These are phyloP conservation scores for Pisolithus marmoratus DNA, from an alignment of 768 basidiomycete genomes.

Conservation along the genomic window DNA sequence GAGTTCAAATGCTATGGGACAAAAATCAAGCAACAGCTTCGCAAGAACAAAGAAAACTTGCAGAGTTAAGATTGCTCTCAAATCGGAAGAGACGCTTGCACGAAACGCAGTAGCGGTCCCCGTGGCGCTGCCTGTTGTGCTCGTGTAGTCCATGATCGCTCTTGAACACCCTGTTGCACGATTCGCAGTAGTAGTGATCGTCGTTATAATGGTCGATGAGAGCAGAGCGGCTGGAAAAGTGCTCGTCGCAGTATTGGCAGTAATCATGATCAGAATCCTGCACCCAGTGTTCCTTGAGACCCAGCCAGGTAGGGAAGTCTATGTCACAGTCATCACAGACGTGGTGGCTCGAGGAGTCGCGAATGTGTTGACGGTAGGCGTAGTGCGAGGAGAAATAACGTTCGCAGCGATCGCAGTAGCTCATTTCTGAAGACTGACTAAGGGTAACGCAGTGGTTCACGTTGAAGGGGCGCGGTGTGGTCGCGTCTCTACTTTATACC, in stretches of 20 bases:
- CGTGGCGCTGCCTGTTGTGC: constrained; percentile 39
- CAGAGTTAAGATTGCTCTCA: constrained; percentile 12
- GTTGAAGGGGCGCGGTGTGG: too few species aligned
- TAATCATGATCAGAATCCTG: constrained; percentile 45
- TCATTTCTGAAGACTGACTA: constrained; percentile 17
- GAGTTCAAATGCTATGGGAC: constrained; percentile 47
- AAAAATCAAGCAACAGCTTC: background rate
- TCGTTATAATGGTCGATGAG: constrained; percentile 38
- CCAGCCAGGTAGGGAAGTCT: constrained; percentile 38
- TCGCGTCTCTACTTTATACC: too few species aligned
- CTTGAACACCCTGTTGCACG: constrained; percentile 39
- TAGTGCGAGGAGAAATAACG: constrained; percentile 26
- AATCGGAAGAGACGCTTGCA: constrained; percentile 41
- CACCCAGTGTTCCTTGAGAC: constrained; percentile 46
- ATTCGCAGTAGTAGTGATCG: constrained; percentile 38
- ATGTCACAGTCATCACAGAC: constrained; percentile 39
- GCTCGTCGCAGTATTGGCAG: constrained; percentile 45
- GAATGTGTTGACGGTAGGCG: constrained; percentile 33
- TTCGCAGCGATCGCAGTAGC: constrained; percentile 35
- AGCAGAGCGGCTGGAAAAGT: constrained; percentile 30
- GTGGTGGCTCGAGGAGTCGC: constrained; percentile 35
- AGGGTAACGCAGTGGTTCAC: too few species aligned
- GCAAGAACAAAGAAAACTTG: background rate
- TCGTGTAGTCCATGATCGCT: constrained; percentile 36
- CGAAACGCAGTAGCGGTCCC: constrained; percentile 38